phyloP scores from a whole-genome alignment of 2,329 filamentous ascomycete species.

The Pseudocercospora fuligena region DNA sequence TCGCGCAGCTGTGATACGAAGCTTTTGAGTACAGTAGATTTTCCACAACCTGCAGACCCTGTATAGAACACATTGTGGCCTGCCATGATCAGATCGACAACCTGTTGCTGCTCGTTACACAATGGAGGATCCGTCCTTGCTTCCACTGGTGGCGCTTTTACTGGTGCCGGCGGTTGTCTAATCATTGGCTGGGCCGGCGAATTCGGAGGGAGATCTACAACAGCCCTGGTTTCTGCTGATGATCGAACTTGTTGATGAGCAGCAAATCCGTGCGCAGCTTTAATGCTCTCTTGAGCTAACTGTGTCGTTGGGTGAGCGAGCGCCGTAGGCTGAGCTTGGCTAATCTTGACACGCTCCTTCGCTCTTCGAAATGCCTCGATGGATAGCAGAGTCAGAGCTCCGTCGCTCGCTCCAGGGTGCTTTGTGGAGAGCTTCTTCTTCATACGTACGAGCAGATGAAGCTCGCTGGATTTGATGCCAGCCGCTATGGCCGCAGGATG shows the following conservation, averaged over 20 bases:
- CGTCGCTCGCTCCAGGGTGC: background rate
- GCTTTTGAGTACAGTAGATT: conserved; percentile 60
- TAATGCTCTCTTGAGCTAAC: background rate
- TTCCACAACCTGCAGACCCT: conserved; percentile 66
- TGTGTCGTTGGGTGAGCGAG: background rate
- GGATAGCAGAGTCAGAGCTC: background rate
- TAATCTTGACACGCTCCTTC: background rate
- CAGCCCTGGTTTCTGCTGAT: background rate
- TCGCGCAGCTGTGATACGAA: conserved; percentile 49
- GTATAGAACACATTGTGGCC: conserved; percentile 68
- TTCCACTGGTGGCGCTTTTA: background rate
- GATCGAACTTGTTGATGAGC: background rate
- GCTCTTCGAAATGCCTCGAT: background rate
- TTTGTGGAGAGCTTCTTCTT: background rate
- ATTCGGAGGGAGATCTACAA: background rate
- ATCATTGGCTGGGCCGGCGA: background rate
- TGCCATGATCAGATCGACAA: conserved; percentile 27
- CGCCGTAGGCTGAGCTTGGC: background rate
- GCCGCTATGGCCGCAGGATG: background rate
- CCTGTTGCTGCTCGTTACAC: conserved; percentile 26
- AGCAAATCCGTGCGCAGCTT: background rate
- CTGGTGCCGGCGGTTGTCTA: background rate
- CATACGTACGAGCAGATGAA: background rate
- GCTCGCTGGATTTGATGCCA: background rate
- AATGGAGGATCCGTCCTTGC: conserved; percentile 17